Conservation (phyloP, 345 rosid species). For the Dipteronia dyeriana region DNA sequence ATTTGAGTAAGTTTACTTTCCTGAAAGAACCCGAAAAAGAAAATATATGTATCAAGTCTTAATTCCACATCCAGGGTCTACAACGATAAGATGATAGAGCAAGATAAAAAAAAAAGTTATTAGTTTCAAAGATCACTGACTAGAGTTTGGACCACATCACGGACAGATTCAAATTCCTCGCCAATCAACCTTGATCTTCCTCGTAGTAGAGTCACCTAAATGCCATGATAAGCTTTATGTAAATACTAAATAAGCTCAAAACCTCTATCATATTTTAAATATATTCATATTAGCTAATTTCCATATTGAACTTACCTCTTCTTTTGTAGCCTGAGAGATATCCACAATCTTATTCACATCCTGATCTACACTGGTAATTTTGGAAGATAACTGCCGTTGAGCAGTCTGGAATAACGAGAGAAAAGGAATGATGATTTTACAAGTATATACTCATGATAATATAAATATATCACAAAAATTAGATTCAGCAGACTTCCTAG, state of each 20-base stretch:
- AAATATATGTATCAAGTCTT: not conserved
- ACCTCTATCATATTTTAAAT: conserved; percentile 3
- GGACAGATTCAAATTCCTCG: conserved; percentile 53
- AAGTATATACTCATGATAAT: not conserved
- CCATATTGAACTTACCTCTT: conserved; percentile 49
- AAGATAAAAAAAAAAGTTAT: conserved; percentile 4
- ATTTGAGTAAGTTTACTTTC: conserved; percentile 56
- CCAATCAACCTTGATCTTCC: conserved; percentile 47
- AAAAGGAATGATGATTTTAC: not conserved
- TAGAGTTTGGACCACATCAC: conserved; percentile 72
- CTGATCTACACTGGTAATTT: conserved; percentile 52
- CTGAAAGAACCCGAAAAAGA: conserved; percentile 32
- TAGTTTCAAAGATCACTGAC: conserved; percentile 37
- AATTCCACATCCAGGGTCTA: conserved; percentile 10
- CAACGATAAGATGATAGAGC: not conserved
- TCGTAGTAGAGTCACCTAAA: conserved; percentile 59
- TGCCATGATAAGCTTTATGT: not conserved
- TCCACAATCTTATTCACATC: conserved; percentile 55
- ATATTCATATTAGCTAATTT: conserved; percentile 6
- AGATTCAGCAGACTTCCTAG: not conserved
- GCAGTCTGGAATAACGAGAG: conserved; percentile 48
- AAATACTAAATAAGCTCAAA: conserved; percentile 25
- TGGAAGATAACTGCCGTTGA: conserved; percentile 60
- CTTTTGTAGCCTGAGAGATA: conserved; percentile 56
- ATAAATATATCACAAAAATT: not conserved